Evolutionary conservation across 345 rosid genomes (phyloP).

Genomic region (Populus deltoides): DNA sequence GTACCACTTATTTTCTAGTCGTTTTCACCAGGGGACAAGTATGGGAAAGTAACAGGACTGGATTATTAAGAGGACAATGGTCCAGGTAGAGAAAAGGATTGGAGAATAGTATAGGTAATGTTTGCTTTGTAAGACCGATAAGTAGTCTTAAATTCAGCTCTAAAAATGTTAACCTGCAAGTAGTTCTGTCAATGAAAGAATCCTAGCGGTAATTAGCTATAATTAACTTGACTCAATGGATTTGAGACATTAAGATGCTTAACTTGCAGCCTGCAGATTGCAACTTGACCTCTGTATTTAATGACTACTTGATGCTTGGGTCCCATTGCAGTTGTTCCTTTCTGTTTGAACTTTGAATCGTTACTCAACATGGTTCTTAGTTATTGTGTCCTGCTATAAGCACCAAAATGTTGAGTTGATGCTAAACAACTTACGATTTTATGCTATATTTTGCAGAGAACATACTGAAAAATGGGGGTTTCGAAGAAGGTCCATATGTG

Average conservation of each 20-base stretch:
- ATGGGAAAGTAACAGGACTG: background rate
- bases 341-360: background rate
- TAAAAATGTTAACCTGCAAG: background rate
- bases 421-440: background rate
- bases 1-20: background rate
- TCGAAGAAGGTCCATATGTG: conserved; percentile 52
- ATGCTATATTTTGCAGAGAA: conserved; percentile 22
- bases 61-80: background rate
- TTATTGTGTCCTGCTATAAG: background rate
- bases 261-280: background rate
- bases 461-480: conserved; percentile 44
- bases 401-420: background rate
- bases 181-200: background rate
- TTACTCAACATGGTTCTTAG: background rate
- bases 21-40: background rate
- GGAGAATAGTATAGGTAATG: background rate
- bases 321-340: background rate
- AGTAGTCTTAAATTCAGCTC: background rate
- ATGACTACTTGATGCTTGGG: background rate
- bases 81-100: background rate
- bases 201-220: background rate
- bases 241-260: background rate
- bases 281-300: background rate
- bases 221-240: background rate
- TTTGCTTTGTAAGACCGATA: background rate